phyloP scores from a whole-genome alignment of 768 basidiomycete genomes.

The Hericium rajendrae region DNA sequence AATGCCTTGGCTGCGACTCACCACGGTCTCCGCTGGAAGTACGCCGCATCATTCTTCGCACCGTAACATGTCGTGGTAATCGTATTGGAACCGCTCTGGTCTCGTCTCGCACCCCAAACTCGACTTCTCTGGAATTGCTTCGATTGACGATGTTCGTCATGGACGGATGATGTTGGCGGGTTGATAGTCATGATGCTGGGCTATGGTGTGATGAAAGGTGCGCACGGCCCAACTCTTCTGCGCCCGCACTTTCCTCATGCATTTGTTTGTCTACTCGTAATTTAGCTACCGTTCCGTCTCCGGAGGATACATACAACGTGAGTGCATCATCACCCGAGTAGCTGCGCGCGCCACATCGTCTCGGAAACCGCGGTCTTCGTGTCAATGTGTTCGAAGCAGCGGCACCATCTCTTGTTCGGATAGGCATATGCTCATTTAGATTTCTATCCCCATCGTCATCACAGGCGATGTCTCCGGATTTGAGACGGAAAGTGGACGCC shows the following conservation, averaged over 20 bases:
- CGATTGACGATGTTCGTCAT: not conserved
- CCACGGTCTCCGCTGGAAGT: constrained; percentile 21
- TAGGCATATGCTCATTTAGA: not conserved
- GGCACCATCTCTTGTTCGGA: not conserved
- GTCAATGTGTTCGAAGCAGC: not conserved
- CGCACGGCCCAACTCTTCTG: not conserved
- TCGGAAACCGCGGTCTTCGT: not conserved
- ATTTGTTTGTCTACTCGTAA: too few relatives aligned
- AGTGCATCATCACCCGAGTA: constrained; percentile 3
- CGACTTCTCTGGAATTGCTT: not conserved
- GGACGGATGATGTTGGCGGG: not conserved
- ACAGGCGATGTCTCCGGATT: constrained; percentile 28
- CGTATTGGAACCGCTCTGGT: not conserved
- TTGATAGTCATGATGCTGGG: constrained; percentile 24
- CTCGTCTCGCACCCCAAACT: not conserved
- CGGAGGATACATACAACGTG: constrained; percentile 27
- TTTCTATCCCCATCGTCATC: not conserved
- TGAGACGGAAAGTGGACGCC: constrained; percentile 27
- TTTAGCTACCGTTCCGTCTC: constrained; percentile 22
- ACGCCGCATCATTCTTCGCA: constrained; percentile 2
- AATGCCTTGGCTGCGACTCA: constrained; percentile 24
- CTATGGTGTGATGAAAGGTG: constrained; percentile 23
- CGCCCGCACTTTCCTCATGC: too few relatives aligned
- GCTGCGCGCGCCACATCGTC: not conserved
- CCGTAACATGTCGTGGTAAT: not conserved